Conservation (phyloP, 1,284 basidiomycete genomes). For the Inonotus hispidus region DNA sequence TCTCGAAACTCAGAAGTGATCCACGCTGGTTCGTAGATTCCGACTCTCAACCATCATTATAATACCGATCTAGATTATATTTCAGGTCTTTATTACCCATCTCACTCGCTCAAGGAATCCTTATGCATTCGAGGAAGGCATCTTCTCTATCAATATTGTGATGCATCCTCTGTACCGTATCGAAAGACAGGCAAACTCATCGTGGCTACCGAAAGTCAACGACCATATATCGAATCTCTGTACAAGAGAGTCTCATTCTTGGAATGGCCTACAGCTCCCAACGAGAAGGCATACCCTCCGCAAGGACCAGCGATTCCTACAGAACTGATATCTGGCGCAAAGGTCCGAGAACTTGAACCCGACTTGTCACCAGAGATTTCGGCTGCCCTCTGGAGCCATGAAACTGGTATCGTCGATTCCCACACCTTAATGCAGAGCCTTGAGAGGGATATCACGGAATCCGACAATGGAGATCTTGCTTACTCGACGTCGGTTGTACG, state of each 20-base stretch:
- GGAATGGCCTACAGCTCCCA: slow-evolving; percentile 43
- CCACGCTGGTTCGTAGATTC: slow-evolving; percentile 69
- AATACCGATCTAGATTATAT: not conserved
- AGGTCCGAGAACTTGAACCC: slow-evolving; percentile 78
- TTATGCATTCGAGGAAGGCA: slow-evolving; percentile 86
- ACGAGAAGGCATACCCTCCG: slow-evolving; percentile 5
- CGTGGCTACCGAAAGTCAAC: slow-evolving; percentile 66
- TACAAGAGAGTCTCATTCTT: slow-evolving; percentile 57
- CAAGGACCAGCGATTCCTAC: slow-evolving; percentile 48
- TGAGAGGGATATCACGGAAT: slow-evolving; percentile 71
- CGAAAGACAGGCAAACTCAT: slow-evolving; percentile 85
- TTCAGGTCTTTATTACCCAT: slow-evolving; percentile 77
- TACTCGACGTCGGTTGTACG: slow-evolving; percentile 86
- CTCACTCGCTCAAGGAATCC: slow-evolving; percentile 79
- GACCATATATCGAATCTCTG: slow-evolving; percentile 64
- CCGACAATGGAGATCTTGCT: slow-evolving; percentile 70
- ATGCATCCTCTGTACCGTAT: slow-evolving; percentile 58
- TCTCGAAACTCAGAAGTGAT: slow-evolving; percentile 96
- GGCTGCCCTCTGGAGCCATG: slow-evolving; percentile 75
- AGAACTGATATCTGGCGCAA: slow-evolving; percentile 63
- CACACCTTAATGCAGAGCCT: slow-evolving; percentile 78
- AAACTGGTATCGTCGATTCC: slow-evolving; percentile 90
- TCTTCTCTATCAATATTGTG: slow-evolving; percentile 79
- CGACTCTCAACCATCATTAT: not conserved
- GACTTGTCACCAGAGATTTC: slow-evolving; percentile 68